These are phyloP conservation scores for Lactarius trivialis DNA, from an alignment of 768 basidiomycete genomes.

Conservation along the genomic window DNA sequence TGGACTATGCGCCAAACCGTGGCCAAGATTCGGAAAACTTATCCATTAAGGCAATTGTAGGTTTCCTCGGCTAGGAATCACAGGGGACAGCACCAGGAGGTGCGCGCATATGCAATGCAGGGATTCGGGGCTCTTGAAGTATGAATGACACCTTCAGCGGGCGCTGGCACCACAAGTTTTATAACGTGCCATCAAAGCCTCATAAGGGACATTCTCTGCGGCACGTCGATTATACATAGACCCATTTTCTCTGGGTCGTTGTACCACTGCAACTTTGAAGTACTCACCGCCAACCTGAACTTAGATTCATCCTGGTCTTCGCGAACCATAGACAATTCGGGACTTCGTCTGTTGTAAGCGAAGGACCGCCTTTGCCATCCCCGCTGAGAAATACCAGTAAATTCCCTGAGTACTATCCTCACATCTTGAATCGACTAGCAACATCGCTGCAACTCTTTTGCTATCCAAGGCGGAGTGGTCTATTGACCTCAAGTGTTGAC, in stretches of 20 bases:
- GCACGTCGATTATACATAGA: no score
- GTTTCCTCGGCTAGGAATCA: no score
- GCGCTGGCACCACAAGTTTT: neutral
- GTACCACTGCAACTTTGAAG: neutral
- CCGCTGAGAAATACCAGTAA: neutral
- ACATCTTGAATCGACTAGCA: neutral
- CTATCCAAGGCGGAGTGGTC: neutral
- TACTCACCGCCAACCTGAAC: no score
- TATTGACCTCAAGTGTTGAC: neutral
- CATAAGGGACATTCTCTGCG: neutral
- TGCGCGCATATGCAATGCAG: no score
- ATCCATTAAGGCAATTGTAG: no score
- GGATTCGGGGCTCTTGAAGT: neutral
- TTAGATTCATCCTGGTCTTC: no score
- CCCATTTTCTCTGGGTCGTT: no score
- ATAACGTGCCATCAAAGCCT: neutral
- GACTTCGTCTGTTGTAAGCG: neutral
- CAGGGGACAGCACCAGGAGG: no score
- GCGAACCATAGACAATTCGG: neutral
- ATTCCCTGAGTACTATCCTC: neutral
- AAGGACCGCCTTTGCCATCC: neutral
- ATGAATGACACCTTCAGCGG: neutral
- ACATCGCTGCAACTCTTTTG: neutral
- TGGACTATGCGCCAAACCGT: no score
- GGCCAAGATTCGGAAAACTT: no score